Percentiles rank a stretch among this genome's conserved stretches.
These are phyloP conservation scores for Magnaporthiopsis rhizophila DNA, from an alignment of 2,329 filamentous ascomycete genomes.

Conservation along the genomic window DNA sequence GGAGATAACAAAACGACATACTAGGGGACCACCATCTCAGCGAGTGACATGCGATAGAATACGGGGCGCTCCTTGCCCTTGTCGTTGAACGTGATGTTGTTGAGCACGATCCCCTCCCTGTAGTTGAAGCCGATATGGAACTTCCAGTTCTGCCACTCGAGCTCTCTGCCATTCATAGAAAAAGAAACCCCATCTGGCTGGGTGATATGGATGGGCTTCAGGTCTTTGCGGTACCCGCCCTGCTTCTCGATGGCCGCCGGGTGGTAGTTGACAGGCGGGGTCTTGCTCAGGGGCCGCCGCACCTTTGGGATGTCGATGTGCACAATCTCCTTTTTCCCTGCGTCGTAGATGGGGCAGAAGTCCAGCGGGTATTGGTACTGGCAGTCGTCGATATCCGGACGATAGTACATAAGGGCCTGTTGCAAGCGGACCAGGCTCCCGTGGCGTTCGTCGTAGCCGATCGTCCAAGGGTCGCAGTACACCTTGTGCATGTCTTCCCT, in stretches of 20 bases:
- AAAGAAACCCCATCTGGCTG: conserved; percentile 81
- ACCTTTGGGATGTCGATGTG: conserved; percentile 77
- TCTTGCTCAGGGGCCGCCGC: conserved; percentile 65
- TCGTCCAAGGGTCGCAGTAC: conserved; percentile 94
- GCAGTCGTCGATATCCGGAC: conserved; percentile 74
- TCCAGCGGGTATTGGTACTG: conserved; percentile 90
- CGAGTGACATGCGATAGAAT: conserved; percentile 83
- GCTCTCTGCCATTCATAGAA: conserved; percentile 60
- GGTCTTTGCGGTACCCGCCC: conserved; percentile 65
- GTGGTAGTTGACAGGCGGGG: conserved; percentile 71
- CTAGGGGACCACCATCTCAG: conserved; percentile 92
- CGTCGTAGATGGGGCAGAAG: conserved; percentile 87
- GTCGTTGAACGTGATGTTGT: conserved; percentile 85
- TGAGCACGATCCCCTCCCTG: conserved; percentile 81
- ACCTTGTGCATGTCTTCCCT: conserved; percentile 87
- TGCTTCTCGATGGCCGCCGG: conserved; percentile 56
- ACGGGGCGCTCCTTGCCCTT: conserved; percentile 67
- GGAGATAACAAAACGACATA: conserved; percentile 19
- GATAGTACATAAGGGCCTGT: conserved; percentile 93
- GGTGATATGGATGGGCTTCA: conserved; percentile 69
- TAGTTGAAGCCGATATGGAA: conserved; percentile 95
- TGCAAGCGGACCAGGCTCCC: conserved; percentile 72
- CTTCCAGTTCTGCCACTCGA: conserved; percentile 91
- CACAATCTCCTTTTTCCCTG: conserved; percentile 68
- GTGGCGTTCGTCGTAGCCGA: conserved; percentile 87